A percentile compares a stretch with the other conserved stretches of the same genome.
These are phyloP conservation scores for Naganishia friedmannii DNA, from an alignment of 768 basidiomycete species.

Conservation along the genomic window DNA sequence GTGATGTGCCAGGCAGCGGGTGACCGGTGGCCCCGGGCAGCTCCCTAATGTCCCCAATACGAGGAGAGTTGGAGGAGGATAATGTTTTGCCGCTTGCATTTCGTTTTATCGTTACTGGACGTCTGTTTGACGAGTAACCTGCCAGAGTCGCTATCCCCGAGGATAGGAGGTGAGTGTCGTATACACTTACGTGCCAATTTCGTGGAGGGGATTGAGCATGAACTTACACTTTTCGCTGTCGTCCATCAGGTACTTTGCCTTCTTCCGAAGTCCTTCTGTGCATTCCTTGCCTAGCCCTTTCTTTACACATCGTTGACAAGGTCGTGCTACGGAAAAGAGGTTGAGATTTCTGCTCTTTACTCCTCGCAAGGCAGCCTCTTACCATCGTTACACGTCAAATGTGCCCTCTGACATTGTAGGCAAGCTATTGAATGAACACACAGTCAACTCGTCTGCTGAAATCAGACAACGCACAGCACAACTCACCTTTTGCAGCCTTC, in stretches of 20 bases:
- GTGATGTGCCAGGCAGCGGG: not conserved
- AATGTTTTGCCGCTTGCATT: not conserved
- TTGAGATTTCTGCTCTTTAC: not conserved
- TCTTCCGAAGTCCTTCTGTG: slow-evolving; percentile 92
- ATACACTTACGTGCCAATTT: not conserved
- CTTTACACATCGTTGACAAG: slow-evolving; percentile 92
- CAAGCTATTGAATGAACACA: slow-evolving; percentile 64
- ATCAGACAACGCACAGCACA: not conserved
- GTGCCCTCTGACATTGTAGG: slow-evolving; percentile 92
- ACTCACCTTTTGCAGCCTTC: slow-evolving; percentile 56
- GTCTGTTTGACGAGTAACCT: slow-evolving; percentile 2
- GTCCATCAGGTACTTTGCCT: slow-evolving; percentile 94
- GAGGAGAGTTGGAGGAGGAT: slow-evolving; percentile 2
- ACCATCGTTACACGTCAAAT: slow-evolving; percentile 98
- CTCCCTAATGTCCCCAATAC: slow-evolving; percentile 9
- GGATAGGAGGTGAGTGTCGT: not conserved
- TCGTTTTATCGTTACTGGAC: slow-evolving; percentile 7
- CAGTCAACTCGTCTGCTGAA: not conserved
- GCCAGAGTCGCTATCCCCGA: slow-evolving; percentile 22
- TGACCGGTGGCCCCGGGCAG: not conserved
- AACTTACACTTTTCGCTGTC: slow-evolving; percentile 80
- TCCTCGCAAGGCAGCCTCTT: slow-evolving; percentile 49
- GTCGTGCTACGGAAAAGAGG: slow-evolving; percentile 65
- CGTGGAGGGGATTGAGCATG: slow-evolving; percentile 21
- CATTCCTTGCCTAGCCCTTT: slow-evolving; percentile 85